Conservation (phyloP, 2,329 filamentous ascomycete genomes). For the Zarea fungicola region DNA sequence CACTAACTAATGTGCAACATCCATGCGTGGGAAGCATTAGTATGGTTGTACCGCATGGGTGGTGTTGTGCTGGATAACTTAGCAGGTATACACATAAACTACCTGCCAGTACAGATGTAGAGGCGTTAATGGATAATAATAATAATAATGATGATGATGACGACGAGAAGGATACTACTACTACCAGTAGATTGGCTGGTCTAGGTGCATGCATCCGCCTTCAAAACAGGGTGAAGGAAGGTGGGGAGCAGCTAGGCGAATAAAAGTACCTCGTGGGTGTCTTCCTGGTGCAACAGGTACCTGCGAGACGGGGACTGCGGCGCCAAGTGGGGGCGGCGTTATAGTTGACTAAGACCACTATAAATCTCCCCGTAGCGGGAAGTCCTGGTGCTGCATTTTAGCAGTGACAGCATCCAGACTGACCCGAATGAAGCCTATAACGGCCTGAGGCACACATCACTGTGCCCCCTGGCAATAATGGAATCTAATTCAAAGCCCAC, state of each 20-base stretch:
- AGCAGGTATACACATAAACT: too few species aligned
- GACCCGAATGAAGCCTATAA: too few species aligned
- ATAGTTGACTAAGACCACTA: neutral
- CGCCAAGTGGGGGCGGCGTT: slow-evolving; percentile 1
- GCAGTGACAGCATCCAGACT: too few species aligned
- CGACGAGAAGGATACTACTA: neutral
- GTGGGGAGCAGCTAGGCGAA: neutral
- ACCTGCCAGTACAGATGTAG: too few species aligned
- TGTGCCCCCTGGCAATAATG: neutral
- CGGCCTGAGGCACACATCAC: neutral
- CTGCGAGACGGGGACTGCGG: neutral
- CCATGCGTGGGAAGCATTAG: neutral
- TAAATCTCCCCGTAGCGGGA: too few species aligned
- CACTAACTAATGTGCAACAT: slow-evolving; percentile 2
- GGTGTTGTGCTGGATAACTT: too few species aligned
- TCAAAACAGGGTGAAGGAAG: slow-evolving; percentile 7
- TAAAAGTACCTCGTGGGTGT: slow-evolving; percentile 4
- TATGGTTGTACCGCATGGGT: too few species aligned
- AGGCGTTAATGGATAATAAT: neutral
- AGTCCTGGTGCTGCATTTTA: too few species aligned
- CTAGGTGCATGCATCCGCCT: neutral
- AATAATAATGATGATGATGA: neutral
- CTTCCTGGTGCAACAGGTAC: neutral
- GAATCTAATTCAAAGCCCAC: neutral
- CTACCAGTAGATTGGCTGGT: neutral